Evolutionary conservation across 345 rosid genomes (phyloP).

Genomic region (Eucalyptus sp.): DNA sequence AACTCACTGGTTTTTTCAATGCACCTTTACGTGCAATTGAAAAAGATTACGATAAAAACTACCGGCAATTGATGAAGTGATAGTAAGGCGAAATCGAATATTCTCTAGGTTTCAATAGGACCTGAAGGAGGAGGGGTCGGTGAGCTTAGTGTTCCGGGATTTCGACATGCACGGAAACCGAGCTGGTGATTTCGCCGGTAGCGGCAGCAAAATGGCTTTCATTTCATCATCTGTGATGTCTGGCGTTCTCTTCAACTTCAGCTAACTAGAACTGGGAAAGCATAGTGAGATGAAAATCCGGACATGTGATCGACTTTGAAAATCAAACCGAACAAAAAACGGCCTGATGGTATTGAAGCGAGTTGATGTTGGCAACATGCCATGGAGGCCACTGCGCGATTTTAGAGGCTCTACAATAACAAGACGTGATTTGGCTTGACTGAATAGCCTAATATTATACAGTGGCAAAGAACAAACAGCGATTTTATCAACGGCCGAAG

Average conservation of each 20-base stretch:
- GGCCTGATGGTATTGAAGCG: background rate
- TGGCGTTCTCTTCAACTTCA: no score
- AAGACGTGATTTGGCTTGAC: background rate
- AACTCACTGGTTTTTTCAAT: no score
- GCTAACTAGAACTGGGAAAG: accelerated
- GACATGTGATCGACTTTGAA: background rate
- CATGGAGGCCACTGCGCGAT: background rate
- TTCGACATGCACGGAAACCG: background rate
- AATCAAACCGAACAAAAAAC: no score
- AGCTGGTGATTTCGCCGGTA: accelerated
- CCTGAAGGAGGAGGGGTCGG: no score
- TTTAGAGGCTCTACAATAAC: background rate
- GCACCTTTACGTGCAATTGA: no score
- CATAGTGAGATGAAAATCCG: background rate
- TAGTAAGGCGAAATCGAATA: no score
- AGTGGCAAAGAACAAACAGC: background rate
- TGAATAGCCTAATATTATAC: background rate
- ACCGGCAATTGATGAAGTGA: no score
- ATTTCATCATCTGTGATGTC: no score
- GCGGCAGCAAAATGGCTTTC: accelerated
- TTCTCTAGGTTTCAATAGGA: no score
- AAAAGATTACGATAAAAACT: no score
- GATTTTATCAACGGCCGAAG: background rate
- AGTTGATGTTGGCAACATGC: background rate
- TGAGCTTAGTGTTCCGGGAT: background rate